phyloP scores from a whole-genome alignment of 306 rosid genomes.

The Castanopsis chinensis region DNA sequence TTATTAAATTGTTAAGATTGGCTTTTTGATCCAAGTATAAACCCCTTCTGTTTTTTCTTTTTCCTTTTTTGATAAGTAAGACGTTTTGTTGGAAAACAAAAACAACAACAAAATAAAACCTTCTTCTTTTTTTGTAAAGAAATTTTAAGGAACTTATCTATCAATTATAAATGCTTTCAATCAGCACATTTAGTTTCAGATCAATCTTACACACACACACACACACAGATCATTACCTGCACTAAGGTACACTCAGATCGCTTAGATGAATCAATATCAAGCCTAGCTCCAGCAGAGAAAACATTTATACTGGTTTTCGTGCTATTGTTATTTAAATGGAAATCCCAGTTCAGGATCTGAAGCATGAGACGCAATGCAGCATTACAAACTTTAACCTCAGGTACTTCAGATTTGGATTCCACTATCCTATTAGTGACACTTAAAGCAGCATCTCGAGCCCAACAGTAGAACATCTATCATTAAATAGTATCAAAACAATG shows the following conservation, averaged over 20 bases:
- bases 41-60: not conserved
- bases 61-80: not conserved
- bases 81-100: no score
- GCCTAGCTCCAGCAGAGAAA: constrained; percentile 60
- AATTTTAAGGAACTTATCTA: not conserved
- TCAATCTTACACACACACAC: not conserved
- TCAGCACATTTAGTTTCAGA: not conserved
- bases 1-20: not conserved
- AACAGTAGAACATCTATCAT: constrained; percentile 67
- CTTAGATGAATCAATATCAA: constrained; percentile 63
- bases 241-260: constrained; percentile 75
- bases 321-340: constrained; percentile 42
- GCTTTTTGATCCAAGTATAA: not conserved
- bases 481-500: not conserved
- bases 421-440: constrained; percentile 74
- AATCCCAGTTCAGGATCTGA: constrained; percentile 98
- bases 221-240: constrained; percentile 55
- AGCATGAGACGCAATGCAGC: constrained; percentile 84
- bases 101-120: no score
- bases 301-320: constrained; percentile 41
- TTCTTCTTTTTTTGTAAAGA: not conserved
- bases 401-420: constrained; percentile 62
- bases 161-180: not conserved
- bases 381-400: constrained; percentile 84
- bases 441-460: constrained; percentile 89